A percentile compares a stretch with the other conserved stretches of the same genome.
Evolutionary conservation across 1,284 basidiomycete genomes (phyloP).

Genomic region (Pyrrhoderma noxium): DNA sequence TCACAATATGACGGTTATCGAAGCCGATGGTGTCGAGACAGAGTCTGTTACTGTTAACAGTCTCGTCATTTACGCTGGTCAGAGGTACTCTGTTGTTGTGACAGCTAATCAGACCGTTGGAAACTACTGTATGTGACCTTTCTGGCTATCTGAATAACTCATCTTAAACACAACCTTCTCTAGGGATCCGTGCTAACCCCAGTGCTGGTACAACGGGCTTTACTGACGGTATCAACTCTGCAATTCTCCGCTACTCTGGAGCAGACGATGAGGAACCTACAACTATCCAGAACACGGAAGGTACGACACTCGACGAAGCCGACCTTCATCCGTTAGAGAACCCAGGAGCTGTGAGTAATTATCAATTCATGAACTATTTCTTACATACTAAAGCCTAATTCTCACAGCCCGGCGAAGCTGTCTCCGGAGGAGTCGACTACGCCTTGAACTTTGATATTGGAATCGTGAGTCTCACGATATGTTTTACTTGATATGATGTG

Average conservation of each 20-base stretch:
- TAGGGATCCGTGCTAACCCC: constrained; percentile 24
- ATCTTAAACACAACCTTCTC: not conserved
- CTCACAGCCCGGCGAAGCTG: constrained; percentile 24
- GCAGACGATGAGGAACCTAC: constrained; percentile 25
- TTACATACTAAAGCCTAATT: not conserved
- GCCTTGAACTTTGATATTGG: constrained; percentile 22
- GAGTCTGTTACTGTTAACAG: constrained; percentile 28
- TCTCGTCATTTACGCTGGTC: constrained; percentile 31
- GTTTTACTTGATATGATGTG: not conserved
- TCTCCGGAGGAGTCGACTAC: constrained; percentile 27
- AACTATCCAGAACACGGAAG: constrained; percentile 24
- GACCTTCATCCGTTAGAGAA: constrained; percentile 25
- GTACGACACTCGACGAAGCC: constrained; percentile 30
- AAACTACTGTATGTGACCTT: constrained; percentile 29
- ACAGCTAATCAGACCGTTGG: constrained; percentile 29
- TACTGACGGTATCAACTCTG: constrained; percentile 24
- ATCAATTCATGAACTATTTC: not conserved
- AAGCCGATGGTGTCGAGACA: constrained; percentile 29
- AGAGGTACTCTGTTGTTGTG: constrained; percentile 34
- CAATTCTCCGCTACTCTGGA: constrained; percentile 27
- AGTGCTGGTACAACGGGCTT: constrained; percentile 20
- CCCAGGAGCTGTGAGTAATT: constrained; percentile 22
- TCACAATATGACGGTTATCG: constrained; percentile 33
- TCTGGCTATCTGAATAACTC: not conserved
- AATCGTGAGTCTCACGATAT: constrained; percentile 11